Percentiles rank a stretch among this genome's conserved stretches.
Evolutionary conservation across 148 eudicot species (phyloP).

Genomic region (Pharnaceum exiguum): DNA sequence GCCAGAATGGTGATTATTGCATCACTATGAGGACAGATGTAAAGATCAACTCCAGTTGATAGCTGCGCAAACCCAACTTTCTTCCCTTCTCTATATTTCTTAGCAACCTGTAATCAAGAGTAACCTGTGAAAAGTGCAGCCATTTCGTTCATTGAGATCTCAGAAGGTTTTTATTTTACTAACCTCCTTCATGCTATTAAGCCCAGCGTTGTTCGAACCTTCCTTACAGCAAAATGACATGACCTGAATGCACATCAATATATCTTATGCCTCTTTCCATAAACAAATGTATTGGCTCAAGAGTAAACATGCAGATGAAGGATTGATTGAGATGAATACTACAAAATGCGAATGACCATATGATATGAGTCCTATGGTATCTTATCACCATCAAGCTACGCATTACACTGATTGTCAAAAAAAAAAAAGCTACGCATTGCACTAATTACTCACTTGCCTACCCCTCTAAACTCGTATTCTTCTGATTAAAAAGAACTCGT

Average conservation of each 20-base stretch:
- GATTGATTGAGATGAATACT: neutral
- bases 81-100: constrained; percentile 45
- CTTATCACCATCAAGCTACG: too few species aligned
- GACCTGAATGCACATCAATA: constrained; percentile 33
- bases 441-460: too few species aligned
- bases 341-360: too few species aligned
- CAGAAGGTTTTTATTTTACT: constrained; percentile 4
- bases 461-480: too few species aligned
- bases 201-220: constrained; percentile 43
- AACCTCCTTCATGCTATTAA: constrained; percentile 62
- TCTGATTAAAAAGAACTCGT: too few species aligned
- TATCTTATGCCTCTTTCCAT: neutral
- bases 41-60: constrained; percentile 51
- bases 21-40: constrained; percentile 69
- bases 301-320: neutral
- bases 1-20: constrained; percentile 59
- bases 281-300: too few species aligned
- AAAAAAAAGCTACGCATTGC: too few species aligned
- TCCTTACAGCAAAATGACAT: constrained; percentile 64
- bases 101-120: constrained; percentile 41
- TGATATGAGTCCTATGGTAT: too few species aligned
- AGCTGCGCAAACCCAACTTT: constrained; percentile 66
- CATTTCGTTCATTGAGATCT: neutral
- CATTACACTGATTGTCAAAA: too few species aligned
- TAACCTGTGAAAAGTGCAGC: neutral